Conservation (phyloP, 805 yeast species). For the Wickerhamiella kurtzmanii region DNA sequence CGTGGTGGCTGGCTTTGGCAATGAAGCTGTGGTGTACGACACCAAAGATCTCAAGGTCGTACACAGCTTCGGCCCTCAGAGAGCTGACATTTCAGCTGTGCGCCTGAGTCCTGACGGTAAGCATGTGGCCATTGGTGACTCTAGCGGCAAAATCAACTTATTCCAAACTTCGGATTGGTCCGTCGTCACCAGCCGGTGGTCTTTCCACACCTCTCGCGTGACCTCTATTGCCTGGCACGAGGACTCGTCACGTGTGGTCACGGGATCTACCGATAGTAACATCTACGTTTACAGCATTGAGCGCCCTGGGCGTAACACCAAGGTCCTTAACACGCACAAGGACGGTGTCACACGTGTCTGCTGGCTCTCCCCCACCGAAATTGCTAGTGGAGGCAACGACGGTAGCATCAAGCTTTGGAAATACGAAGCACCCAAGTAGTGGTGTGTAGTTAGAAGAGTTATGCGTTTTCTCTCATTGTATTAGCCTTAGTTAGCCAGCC, state of each 20-base stretch:
- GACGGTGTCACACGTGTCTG: constrained; percentile 66
- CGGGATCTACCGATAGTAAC: constrained; percentile 76
- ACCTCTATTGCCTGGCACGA: constrained; percentile 66
- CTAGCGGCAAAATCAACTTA: constrained; percentile 71
- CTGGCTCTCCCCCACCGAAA: constrained; percentile 42
- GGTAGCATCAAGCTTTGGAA: constrained; percentile 68
- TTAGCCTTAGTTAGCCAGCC: too few relatives aligned
- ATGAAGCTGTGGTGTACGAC: constrained; percentile 33
- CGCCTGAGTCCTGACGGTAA: constrained; percentile 58
- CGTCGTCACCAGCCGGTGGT: constrained; percentile 76
- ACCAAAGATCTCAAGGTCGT: constrained; percentile 22
- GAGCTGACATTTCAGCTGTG: constrained; percentile 50
- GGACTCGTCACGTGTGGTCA: constrained; percentile 57
- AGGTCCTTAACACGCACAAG: constrained; percentile 68
- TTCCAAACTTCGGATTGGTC: constrained; percentile 42
- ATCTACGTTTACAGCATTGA: constrained; percentile 67
- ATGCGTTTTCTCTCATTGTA: too few relatives aligned
- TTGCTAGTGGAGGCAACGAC: constrained; percentile 70
- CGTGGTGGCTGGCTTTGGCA: constrained; percentile 39
- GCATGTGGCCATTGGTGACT: constrained; percentile 73
- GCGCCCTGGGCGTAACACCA: constrained; percentile 64
- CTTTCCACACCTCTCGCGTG: constrained; percentile 80
- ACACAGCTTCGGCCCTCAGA: constrained; percentile 33
- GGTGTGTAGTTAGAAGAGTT: too few relatives aligned
- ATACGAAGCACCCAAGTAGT: background rate